These are phyloP conservation scores for Monosporascus sp. DNA, from an alignment of 2,329 filamentous ascomycete species.

Conservation along the genomic window DNA sequence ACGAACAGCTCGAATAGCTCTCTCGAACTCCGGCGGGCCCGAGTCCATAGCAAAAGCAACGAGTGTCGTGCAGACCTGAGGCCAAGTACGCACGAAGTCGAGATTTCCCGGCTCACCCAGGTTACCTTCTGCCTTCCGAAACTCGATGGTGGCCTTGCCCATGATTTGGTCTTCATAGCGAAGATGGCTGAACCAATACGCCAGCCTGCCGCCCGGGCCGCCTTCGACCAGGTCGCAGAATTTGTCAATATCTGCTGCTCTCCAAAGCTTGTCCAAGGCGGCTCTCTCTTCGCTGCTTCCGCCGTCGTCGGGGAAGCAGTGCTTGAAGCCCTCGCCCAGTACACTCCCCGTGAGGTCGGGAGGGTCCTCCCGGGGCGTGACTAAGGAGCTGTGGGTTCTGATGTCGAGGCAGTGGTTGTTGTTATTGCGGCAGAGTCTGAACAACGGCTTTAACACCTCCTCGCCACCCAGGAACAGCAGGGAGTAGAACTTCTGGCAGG, in stretches of 20 bases:
- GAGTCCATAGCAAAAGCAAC: not conserved
- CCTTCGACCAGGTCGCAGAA: not conserved
- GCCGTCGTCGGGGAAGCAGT: not conserved
- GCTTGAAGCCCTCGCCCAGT: not conserved
- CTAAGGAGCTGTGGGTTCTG: not conserved
- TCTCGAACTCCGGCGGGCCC: not conserved
- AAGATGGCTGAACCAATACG: not conserved
- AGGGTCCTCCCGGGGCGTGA: not conserved
- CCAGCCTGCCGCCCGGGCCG: not conserved
- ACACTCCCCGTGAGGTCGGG: not conserved
- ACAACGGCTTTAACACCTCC: not conserved
- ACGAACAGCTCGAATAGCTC: not conserved
- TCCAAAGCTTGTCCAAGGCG: not conserved
- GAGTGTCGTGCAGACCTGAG: not conserved
- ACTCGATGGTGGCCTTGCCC: not conserved
- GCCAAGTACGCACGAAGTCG: not conserved
- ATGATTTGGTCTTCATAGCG: not conserved
- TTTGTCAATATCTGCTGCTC: not conserved
- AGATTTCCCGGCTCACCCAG: not conserved
- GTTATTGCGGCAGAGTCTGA: not conserved
- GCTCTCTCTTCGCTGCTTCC: not conserved
- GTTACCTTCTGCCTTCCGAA: not conserved
- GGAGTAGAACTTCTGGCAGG: not conserved
- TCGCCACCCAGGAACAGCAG: not conserved
- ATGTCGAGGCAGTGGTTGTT: not conserved